A percentile compares a stretch with the other conserved stretches of the same genome.
Conservation (phyloP, 1,139 yeast species). For the Groenewaldozyma sp. region DNA sequence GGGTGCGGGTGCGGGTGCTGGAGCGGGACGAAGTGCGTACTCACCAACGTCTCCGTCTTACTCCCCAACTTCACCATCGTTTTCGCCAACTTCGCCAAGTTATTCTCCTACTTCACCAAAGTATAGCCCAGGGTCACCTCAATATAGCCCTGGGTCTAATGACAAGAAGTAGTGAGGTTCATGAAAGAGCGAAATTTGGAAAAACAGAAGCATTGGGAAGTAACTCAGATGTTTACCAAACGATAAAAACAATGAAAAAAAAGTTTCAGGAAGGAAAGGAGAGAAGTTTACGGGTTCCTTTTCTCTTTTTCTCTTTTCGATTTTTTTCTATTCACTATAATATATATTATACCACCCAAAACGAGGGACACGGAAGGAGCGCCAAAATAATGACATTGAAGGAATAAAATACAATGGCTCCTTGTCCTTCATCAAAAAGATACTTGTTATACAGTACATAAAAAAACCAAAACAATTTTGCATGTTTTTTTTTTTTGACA, state of each 20-base stretch:
- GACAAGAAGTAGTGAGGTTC: background rate
- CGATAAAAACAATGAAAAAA: background rate
- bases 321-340: no score
- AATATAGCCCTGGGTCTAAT: background rate
- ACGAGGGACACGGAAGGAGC: no score
- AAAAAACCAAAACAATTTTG: no score
- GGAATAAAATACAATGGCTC: no score
- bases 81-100: constrained; percentile 58
- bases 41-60: constrained; percentile 59
- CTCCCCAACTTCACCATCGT: constrained; percentile 48
- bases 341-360: no score
- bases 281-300: no score
- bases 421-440: no score
- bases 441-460: no score
- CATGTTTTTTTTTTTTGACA: no score
- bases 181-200: background rate
- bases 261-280: background rate
- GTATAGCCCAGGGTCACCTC: constrained; percentile 11
- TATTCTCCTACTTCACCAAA: constrained; percentile 41
- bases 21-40: constrained; percentile 32
- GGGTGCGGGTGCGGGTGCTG: constrained; percentile 37
- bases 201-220: background rate
- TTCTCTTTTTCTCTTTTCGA: no score
- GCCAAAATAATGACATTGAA: no score
- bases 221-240: no score